phyloP scores from a whole-genome alignment of 75 land plant genomes.

The Picea sitchensis region DNA sequence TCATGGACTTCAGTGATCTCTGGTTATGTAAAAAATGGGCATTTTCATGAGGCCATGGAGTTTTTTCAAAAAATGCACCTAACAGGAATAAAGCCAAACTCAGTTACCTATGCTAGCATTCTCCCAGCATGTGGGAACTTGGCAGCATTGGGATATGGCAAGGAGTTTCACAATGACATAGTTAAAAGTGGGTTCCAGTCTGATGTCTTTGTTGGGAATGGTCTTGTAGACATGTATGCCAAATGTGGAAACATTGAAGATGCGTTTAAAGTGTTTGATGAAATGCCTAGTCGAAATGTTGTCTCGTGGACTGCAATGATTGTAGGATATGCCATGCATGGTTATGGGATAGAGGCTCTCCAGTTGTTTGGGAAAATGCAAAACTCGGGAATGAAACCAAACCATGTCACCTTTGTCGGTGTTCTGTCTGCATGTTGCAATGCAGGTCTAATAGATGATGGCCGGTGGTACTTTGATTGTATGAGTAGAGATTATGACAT shows the following conservation, averaged over 20 bases:
- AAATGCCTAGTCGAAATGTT: conserved; percentile 1
- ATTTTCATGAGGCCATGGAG: not conserved
- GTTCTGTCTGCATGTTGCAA: conserved; percentile 19
- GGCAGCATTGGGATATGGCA: conserved; percentile 2
- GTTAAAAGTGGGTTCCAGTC: conserved; percentile 3
- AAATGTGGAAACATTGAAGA: conserved; percentile 10
- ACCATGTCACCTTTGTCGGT: conserved; percentile 14
- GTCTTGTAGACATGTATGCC: conserved; percentile 15
- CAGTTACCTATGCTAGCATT: conserved; percentile 6
- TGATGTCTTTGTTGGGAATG: conserved; percentile 10
- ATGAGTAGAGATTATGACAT: conserved; percentile 19
- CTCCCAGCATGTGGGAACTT: conserved; percentile 10
- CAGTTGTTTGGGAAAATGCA: conserved; percentile 18
- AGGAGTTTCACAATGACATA: not conserved
- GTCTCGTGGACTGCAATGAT: conserved; percentile 18
- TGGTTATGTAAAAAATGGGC: not conserved
- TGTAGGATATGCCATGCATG: conserved; percentile 19
- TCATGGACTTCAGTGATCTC: conserved; percentile 4
- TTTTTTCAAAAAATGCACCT: conserved; percentile 3
- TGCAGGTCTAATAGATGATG: conserved; percentile 24
- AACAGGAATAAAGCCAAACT: conserved; percentile 11
- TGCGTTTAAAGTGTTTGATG: conserved; percentile 2
- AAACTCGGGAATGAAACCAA: conserved; percentile 14
- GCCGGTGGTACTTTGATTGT: conserved; percentile 8
- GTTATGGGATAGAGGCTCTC: conserved; percentile 15